Conservation (phyloP, 2,329 filamentous ascomycete species). For the Falciphora oryzae region DNA sequence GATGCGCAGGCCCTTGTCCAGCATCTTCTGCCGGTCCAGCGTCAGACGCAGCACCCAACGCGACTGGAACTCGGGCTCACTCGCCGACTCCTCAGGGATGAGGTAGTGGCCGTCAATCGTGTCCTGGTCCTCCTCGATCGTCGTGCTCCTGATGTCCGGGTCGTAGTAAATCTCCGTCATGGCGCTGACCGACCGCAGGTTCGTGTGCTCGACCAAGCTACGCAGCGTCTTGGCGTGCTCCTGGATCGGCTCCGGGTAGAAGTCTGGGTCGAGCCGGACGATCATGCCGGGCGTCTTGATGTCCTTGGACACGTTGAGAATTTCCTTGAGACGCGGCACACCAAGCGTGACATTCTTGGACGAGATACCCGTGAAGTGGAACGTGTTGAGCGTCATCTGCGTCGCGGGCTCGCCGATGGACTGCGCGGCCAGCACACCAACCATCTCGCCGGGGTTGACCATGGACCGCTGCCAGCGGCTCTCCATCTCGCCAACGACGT, state of each 20-base stretch:
- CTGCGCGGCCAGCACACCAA: slow-evolving; percentile 93
- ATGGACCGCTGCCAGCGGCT: slow-evolving; percentile 79
- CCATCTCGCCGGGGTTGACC: slow-evolving; percentile 95
- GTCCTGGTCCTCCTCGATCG: slow-evolving; percentile 80
- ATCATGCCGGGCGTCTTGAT: slow-evolving; percentile 99
- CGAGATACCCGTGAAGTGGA: slow-evolving; percentile 99
- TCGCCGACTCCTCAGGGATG: slow-evolving; percentile 70
- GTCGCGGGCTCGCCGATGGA: slow-evolving; percentile 98
- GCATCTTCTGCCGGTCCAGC: slow-evolving; percentile 85
- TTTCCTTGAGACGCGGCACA: slow-evolving; percentile 98
- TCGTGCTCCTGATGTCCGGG: slow-evolving; percentile 78
- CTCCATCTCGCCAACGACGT: slow-evolving; percentile 86
- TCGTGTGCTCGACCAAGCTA: slow-evolving; percentile 90
- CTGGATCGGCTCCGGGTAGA: slow-evolving; percentile 50
- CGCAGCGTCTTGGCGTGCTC: slow-evolving; percentile 80
- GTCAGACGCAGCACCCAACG: slow-evolving; percentile 94
- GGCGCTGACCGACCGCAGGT: slow-evolving; percentile 82
- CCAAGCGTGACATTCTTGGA: slow-evolving; percentile 89
- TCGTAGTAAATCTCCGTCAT: slow-evolving; percentile 97
- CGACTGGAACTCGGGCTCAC: slow-evolving; percentile 67
- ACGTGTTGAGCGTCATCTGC: slow-evolving; percentile 99
- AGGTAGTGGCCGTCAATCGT: slow-evolving; percentile 98
- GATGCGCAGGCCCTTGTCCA: slow-evolving; percentile 89
- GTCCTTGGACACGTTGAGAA: slow-evolving; percentile 94
- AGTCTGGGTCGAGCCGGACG: slow-evolving; percentile 67